Conservation (phyloP, 306 rosid species). For the Cyamopsis tetragonoloba region DNA sequence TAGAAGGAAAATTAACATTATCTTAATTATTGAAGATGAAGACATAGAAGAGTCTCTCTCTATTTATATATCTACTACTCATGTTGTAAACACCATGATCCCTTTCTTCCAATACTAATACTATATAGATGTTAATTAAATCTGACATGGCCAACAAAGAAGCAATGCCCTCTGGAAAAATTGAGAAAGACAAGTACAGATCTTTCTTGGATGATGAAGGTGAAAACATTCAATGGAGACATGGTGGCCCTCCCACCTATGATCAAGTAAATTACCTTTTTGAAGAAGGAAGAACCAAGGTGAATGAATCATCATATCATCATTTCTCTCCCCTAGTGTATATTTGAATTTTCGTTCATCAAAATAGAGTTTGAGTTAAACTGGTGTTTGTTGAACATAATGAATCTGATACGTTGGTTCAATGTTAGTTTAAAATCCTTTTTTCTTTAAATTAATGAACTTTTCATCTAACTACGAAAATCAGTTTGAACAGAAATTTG, state of each 20-base stretch:
- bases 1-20: neutral
- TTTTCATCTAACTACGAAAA: no score
- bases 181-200: conserved; percentile 50
- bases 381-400: no score
- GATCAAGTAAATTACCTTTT: conserved; percentile 52
- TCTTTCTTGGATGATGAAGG: conserved; percentile 45
- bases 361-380: no score
- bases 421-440: no score
- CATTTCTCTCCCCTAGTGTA: neutral
- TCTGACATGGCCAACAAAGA: conserved; percentile 28
- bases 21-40: neutral
- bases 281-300: conserved; percentile 69
- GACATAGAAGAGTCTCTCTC: neutral
- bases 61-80: neutral
- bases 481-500: no score
- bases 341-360: no score
- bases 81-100: neutral
- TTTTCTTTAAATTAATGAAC: no score
- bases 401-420: no score
- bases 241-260: conserved; percentile 67
- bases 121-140: neutral
- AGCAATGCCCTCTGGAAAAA: no score
- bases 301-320: conserved; percentile 5
- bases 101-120: neutral
- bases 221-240: conserved; percentile 48